Evolutionary conservation across 2,329 filamentous ascomycete species (phyloP).

Genomic region (Fusarium begoniae): DNA sequence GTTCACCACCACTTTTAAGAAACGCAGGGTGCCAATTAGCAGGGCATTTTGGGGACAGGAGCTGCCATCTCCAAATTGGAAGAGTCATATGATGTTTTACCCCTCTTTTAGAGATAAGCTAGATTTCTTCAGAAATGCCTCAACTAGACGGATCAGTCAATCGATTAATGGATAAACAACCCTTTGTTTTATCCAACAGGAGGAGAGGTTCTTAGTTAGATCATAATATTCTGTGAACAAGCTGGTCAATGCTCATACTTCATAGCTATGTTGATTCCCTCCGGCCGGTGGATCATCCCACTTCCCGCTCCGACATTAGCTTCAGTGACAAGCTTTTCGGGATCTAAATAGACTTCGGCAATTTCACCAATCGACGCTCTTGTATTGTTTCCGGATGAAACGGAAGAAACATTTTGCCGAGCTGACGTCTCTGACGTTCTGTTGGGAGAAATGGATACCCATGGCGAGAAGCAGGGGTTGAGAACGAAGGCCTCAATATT

Average conservation of each 20-base stretch:
- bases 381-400: neutral
- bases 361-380: neutral
- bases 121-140: neutral
- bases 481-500: neutral
- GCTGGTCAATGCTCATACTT: neutral
- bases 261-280: too few species aligned
- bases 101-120: neutral
- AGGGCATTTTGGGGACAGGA: neutral
- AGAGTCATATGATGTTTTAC: neutral
- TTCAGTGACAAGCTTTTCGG: neutral
- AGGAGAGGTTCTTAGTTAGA: too few species aligned
- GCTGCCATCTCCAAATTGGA: neutral
- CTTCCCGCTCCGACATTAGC: neutral
- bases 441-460: neutral
- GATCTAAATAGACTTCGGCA: neutral
- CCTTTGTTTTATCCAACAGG: neutral
- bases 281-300: neutral
- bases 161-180: neutral
- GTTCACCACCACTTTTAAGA: neutral
- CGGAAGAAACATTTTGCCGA: neutral
- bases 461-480: neutral
- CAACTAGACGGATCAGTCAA: rapidly evolving
- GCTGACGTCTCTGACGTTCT: neutral
- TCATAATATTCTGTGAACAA: rapidly evolving
- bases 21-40: neutral